Evolutionary conservation across 2,329 filamentous ascomycete genomes (phyloP), one percentile per base, ranked within the genome.

Genomic region (Clonostachys byssicola): DNA sequence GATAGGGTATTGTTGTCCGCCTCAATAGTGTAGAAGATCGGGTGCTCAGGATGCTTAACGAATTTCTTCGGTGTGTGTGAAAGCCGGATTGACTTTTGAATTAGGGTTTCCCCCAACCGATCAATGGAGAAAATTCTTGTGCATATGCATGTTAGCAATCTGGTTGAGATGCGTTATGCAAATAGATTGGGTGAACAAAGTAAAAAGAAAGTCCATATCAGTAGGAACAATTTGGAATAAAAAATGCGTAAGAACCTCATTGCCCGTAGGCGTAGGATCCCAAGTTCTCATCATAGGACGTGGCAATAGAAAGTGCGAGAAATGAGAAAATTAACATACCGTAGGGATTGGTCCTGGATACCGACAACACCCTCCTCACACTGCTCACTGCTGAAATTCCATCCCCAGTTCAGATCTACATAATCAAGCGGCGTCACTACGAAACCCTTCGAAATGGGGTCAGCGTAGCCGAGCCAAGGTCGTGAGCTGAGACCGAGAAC

Each of bases 351-450:
- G 43, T 85, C 89, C 68, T 95, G 89, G 51, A 96, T 92, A 50
- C 91, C 92, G 46, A 96, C 92, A 76, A 96, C 92, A 47, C 92
- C 92, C 68, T 96, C 89, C 40, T 88, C 84, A 59, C 92, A 96
- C 65, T 96, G 89, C 63, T 96, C 90, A 61, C 92, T 96, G 65
- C 89, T 92, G 62, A 99, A 97, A 58, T 94, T 96, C 86, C 92
- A 96, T 5, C 89, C 92, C 76, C 90, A 96, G 65, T 96, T 91
- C 30, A 99, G 80, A 39, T 87, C 85, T 46, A 86, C 84, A 59
- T 95, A 96, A 64, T 89, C 89, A 33, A 99, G 71, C 1, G 95
- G 94, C 1, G 92, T 96, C 55, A 97, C 85, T 68, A 95, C 89
- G 60, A 96, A 96, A 36, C 85, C 85, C 60, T 89, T 89, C 3